Percentiles rank a stretch among this genome's conserved stretches.
Conservation (phyloP, 2,329 filamentous ascomycete genomes). For the Xylaria digitata region DNA sequence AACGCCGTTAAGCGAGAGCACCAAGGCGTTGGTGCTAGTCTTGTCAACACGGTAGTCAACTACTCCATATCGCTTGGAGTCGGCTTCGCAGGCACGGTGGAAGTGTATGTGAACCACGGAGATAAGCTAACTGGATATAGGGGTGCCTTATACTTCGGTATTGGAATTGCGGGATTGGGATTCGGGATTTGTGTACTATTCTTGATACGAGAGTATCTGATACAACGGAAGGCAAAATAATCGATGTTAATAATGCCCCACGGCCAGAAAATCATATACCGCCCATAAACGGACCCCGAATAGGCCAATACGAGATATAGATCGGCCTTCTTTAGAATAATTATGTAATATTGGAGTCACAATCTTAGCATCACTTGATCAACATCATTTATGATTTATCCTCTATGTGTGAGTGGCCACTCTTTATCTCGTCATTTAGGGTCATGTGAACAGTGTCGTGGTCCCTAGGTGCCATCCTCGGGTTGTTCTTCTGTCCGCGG, state of each 20-base stretch:
- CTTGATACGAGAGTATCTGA: slow-evolving; percentile 35
- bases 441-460: too few relatives aligned
- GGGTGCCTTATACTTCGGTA: slow-evolving; percentile 45
- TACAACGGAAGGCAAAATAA: slow-evolving; percentile 16
- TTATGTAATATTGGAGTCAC: not conserved
- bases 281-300: not conserved
- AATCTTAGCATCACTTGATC: too few relatives aligned
- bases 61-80: slow-evolving; percentile 67
- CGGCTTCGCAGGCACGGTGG: slow-evolving; percentile 63
- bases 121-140: slow-evolving; percentile 44
- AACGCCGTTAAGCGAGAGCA: slow-evolving; percentile 52
- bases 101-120: slow-evolving; percentile 44
- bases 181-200: slow-evolving; percentile 42
- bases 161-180: slow-evolving; percentile 42
- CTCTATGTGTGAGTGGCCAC: too few relatives aligned
- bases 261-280: not conserved
- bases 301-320: not conserved
- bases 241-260: not conserved
- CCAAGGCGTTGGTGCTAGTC: slow-evolving; percentile 52
- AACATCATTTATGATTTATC: too few relatives aligned
- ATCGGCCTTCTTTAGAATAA: not conserved
- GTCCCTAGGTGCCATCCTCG: too few relatives aligned
- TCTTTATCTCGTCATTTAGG: too few relatives aligned
- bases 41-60: slow-evolving; percentile 68
- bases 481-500: too few relatives aligned